Evolutionary conservation across 257 asterid species (phyloP), one percentile per base, ranked within the genome.

Genomic region (Euphrasia confusa): DNA sequence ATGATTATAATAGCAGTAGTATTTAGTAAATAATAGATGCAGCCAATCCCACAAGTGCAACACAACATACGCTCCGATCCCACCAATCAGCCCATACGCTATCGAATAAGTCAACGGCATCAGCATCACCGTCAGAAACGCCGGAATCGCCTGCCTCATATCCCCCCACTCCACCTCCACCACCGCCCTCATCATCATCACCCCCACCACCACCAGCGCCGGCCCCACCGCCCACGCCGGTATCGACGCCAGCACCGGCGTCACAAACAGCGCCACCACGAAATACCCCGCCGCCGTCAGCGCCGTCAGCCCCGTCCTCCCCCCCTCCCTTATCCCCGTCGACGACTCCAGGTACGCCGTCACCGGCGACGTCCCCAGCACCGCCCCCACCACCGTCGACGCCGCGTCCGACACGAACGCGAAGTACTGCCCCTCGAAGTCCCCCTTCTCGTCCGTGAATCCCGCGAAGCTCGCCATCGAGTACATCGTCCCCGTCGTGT

Each of bases 181-280:
- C 75, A 86, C 99, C 62, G 97, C 69, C 74, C 30, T 81, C 99
- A 92, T 92, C 99, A 92, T 92, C 84, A 92, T 40, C 18, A 89
- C 95, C n/a, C 98, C 98, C 58, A 92, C 98, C 71, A 92, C 59
- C 28, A 88, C 68, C 68, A 92, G 77, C 77, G 97, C 97, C 64
- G 98, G 98, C 74, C 98, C 98, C 74, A 92, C 97, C 60, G 98
- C 98, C 97, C 97, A 92, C 55, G 93, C 61, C 74, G 97, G 98
- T 5, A 92, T 92, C 33, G 98, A 84, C 17, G 98, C 98, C 73
- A 92, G 66, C 63, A 92, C 40, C 72, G 98, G 98, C 72, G 98
- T 92, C 71, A 86, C 84, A 79, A 92, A 92, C 21, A 92, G 81
- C 13, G 98, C 86, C 65, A 92, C 42, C 64, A 86, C 14, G 11